Base-by-base conservation (phyloP, 2,329 filamentous ascomycete genomes). In the Curvularia spicifera region DNA sequence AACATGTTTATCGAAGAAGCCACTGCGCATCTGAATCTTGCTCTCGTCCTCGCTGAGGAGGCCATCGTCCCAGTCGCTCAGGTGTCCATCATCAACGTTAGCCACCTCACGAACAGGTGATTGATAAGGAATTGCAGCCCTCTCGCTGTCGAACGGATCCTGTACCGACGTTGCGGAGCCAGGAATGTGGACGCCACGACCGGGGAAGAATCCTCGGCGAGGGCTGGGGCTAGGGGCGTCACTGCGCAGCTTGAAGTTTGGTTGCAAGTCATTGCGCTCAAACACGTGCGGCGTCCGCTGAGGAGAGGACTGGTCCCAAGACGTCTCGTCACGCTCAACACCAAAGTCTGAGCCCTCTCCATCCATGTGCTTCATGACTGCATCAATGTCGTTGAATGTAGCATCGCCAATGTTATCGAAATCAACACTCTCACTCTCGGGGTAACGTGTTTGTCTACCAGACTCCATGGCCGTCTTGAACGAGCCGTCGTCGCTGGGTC, bases 61-160 rank as follows among this genome's bases (percentile, higher is more conserved):
- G 46, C 89, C 87, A 71, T 90, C 90, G 71, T 96, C 93, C 95
- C 95, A 99, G 75, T 98, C 94, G 73, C 93, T 97, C 59, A 88
- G 85, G 24, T 89, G 87, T 15, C 89, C 81, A 60, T 86, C 87
- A 28, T 85, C 84, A 33, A 83, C 83, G 59, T 83, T 84, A 67
- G 89, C 87, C 53, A 91, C 81, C 53, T 85, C 85, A 60, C 86
- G 85, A 29, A 92, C 79, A 51, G 84, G 82, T 22, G 85, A 83
- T 37, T 85, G 82, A 44, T 83, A 81, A 1, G 81, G 80, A 79
- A 66, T 76, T 65, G 43, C 88, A 69, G 84, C 76, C 68, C 84
- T 90, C 49, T 83, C 87, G 79, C 88, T 87, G 70, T 85, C 88
- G 69, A 85, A 81, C 66, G 85, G 88, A 62, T 85, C 81, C 68